Conservation (phyloP, 2,329 filamentous ascomycete species). For the Podosphaera xanthii region DNA sequence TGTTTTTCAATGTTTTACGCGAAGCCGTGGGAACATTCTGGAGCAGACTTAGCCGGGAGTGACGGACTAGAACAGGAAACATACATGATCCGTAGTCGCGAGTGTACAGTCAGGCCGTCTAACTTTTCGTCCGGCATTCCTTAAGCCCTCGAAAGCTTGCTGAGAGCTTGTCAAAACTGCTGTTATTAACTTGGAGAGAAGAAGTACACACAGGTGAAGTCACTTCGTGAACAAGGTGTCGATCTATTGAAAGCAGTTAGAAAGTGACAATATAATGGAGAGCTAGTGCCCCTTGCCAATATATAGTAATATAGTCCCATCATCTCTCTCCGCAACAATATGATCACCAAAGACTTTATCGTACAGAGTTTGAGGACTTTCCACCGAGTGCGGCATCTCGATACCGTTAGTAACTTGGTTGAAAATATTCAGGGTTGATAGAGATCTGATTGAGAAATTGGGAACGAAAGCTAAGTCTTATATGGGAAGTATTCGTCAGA, state of each 20-base stretch:
- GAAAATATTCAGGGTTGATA: no score
- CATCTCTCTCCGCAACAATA: conserved; percentile 83
- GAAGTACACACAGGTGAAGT: conserved; percentile 58
- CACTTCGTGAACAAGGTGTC: conserved; percentile 94
- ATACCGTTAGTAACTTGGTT: no score
- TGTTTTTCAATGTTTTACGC: conserved; percentile 81
- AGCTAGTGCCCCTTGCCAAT: conserved; percentile 40
- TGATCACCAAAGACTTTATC: conserved; percentile 94
- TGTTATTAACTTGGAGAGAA: background rate
- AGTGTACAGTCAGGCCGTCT: conserved; percentile 91
- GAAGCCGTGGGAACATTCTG: conserved; percentile 87
- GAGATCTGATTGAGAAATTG: no score
- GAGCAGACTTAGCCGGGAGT: background rate
- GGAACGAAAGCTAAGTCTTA: no score
- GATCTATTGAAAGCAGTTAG: conserved; percentile 29
- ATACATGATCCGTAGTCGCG: conserved; percentile 86
- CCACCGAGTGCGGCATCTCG: conserved; percentile 49
- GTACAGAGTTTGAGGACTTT: conserved; percentile 65
- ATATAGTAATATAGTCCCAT: conserved; percentile 80
- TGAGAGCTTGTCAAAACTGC: conserved; percentile 18
- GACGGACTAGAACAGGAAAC: conserved; percentile 16
- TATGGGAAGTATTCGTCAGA: no score
- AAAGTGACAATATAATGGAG: conserved; percentile 4
- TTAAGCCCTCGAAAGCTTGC: conserved; percentile 94
- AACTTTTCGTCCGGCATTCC: conserved; percentile 69